Conservation (phyloP, 176 grass and related monocot genomes). For the Aegilops speltoides region DNA sequence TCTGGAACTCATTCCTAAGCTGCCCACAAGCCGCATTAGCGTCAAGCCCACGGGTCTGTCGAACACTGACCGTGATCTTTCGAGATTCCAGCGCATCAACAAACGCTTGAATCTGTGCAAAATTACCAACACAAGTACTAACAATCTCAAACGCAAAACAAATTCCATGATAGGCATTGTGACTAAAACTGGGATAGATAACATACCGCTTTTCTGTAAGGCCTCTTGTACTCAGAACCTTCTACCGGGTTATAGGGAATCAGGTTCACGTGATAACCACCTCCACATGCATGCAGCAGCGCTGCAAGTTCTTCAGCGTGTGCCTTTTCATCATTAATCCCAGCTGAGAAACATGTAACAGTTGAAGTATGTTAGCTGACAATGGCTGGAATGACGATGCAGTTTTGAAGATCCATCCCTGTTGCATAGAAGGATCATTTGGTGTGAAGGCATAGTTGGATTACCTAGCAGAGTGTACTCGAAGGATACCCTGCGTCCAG, state of each 20-base stretch:
- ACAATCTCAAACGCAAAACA: neutral
- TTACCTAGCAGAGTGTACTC: slow-evolving; percentile 98
- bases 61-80: slow-evolving; percentile 78
- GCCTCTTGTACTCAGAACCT: slow-evolving; percentile 91
- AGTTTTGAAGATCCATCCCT: neutral
- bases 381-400: neutral
- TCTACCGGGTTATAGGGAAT: slow-evolving; percentile 95
- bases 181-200: neutral
- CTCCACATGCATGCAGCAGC: slow-evolving; percentile 55
- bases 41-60: slow-evolving; percentile 88
- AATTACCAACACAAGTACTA: neutral
- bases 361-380: neutral
- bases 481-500: slow-evolving; percentile 75
- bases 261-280: slow-evolving; percentile 91
- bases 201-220: slow-evolving; percentile 86
- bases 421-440: neutral
- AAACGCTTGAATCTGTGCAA: slow-evolving; percentile 63
- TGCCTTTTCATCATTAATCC: slow-evolving; percentile 74
- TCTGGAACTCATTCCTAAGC: slow-evolving; percentile 86
- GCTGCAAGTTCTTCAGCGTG: slow-evolving; percentile 75
- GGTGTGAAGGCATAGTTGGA: neutral
- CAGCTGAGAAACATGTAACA: slow-evolving; percentile 48
- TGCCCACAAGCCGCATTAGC: slow-evolving; percentile 95
- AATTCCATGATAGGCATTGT: neutral
- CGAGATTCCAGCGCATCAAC: slow-evolving; percentile 60